Base-by-base conservation (phyloP, 805 yeast genomes). In the Wickerhamiella alocasiicola region DNA sequence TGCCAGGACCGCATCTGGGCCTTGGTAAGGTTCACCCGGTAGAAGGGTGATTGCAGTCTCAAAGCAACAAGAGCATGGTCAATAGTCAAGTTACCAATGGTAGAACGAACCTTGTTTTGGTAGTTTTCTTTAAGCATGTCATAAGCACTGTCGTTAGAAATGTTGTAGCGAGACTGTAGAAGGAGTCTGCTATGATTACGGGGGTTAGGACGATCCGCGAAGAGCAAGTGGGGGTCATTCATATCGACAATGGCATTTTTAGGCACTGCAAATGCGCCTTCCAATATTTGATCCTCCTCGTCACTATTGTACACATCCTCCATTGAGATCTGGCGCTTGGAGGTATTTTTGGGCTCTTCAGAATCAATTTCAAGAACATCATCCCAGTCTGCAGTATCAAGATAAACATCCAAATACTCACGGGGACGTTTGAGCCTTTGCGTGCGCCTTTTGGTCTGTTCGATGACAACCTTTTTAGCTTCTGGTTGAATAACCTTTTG, bases 1-100 rank as follows among this genome's bases (percentile, higher is more conserved):
- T 88, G 97, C 65, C 79, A 81, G 17, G 75, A 68, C 44, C 98
- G 69, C 26, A 79, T 65, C 49, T 80, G 81, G 5, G 70, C 68
- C 49, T 76, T 75, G 5, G 79, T 63, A 26, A 84, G 62, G 46
- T 68, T 73, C 21, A 87, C 95, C 53, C 80, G 82, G 62, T 84
- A 91, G 60, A 74, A 85, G 2, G 98, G 98, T 0, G 85, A 72
- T 61, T 91, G 98, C 36, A 91, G 65, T 37, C 91, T 68, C 20
- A 75, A 54, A 0, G 98, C 96, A 1, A 95, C 94, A 51, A 76
- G 68, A 0, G 96, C 74, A 58, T 91, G 98, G 53, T 91, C 97
- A 47, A 91, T 85, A 38, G 74, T 78, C 47, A 91, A 67, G 49
- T 88, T 83, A 33, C 96, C 94, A 52, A 91, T 76, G 5, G 94